Evolutionary conservation across 371 early-diverging fungal species (phyloP).

Genomic region (Choanephora cucurbitarum): DNA sequence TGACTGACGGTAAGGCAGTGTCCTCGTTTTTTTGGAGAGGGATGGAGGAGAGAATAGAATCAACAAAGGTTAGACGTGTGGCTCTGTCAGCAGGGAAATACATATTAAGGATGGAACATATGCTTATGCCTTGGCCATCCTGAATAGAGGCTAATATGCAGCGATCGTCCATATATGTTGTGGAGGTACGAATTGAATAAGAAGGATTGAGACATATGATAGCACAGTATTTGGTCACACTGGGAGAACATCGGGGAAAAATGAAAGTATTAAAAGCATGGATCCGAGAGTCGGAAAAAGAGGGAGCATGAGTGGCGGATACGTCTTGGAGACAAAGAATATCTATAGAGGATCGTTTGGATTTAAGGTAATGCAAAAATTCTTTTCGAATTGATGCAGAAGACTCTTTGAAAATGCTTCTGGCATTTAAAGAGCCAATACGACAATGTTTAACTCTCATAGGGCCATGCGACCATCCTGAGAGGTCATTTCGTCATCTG

Average conservation of each 20-base stretch:
- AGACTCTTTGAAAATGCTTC: too few relatives aligned
- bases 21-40: neutral
- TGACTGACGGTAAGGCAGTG: neutral
- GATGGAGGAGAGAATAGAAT: neutral
- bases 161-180: conserved; percentile 9
- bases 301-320: neutral
- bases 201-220: too few relatives aligned
- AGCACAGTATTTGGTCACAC: conserved; percentile 8
- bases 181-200: neutral
- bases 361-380: too few relatives aligned
- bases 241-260: neutral
- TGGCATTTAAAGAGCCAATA: conserved; percentile 17
- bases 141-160: neutral
- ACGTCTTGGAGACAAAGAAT: conserved; percentile 12
- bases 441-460: conserved; percentile 1
- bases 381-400: too few relatives aligned
- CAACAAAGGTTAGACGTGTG: neutral
- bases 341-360: too few relatives aligned
- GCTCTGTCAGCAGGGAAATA: conserved; percentile 10
- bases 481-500: too few relatives aligned
- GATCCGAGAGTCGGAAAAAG: neutral
- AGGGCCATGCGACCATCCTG: neutral
- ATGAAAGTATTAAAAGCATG: neutral
- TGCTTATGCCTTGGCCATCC: neutral
- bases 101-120: conserved; percentile 5